Base-by-base conservation (phyloP, 2,329 filamentous ascomycete species). In the Helotiales sp. region DNA sequence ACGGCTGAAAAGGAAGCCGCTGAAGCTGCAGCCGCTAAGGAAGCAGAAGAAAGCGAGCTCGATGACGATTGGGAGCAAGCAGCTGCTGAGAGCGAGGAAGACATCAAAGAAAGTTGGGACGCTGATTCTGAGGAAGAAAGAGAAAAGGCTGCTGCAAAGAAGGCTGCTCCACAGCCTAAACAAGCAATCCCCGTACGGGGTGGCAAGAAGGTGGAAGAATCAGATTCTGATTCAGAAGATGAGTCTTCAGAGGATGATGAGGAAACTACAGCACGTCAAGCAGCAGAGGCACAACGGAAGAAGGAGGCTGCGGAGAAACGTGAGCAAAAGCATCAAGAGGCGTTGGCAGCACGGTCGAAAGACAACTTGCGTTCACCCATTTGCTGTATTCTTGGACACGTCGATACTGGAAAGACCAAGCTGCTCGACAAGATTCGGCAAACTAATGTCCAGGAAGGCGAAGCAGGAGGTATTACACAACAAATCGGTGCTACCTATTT, bases 381-480 rank as follows among this genome's bases (percentile, higher is more conserved):
- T 76, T 98, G 95, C 82, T 98, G 93, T 88, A 99, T 99, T 83
- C 86, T 99, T 64, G 95, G 95, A 70, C 95, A 99, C 85, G 95
- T 99, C 84, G 95, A 99, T 87, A 99, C 96, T 46, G 95, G 95
- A 74, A 99, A 99, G 81, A 99, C 95, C n/a, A 99, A 98, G 79
- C 81, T 99, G 63, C 83, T 99, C 58, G 95, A 99, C 81, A 99
- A 99, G 80, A 91, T 99, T 71, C 90, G 95, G 70, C 92, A 97
- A 76, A 98, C 95, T 57, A 98, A 99, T 72, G 95, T 99, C 33
- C 96, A 99, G 73, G 95, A 98, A 77, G 95, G 95, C 70, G 95
- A 99, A 84, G 96, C 95, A 38, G 96, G 95, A 81, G 95, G 95
- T 87, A 99, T 99, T 71, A 99, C 95, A 7, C 95, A 99, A 77